Conservation (phyloP, 768 basidiomycete genomes). For the Auricularia heimuer region DNA sequence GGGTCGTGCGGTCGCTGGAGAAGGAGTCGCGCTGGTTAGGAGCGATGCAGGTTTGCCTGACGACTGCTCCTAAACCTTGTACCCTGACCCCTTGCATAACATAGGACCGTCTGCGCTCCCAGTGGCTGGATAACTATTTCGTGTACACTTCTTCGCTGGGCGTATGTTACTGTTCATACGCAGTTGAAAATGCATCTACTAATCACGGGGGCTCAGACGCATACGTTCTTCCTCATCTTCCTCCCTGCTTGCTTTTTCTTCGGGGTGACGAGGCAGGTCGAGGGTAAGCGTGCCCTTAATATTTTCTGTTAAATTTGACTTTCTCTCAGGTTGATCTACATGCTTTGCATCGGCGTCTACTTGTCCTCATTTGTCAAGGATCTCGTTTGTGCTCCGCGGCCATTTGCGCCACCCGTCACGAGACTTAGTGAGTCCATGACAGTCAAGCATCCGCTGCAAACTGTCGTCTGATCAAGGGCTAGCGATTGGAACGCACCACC, state of each 20-base stretch:
- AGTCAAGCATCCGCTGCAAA: neutral
- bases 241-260: constrained; percentile 87
- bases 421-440: constrained; percentile 55
- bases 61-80: neutral
- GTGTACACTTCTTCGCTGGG: constrained; percentile 72
- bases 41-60: constrained; percentile 47
- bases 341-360: constrained; percentile 76
- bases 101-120: constrained; percentile 44
- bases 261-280: constrained; percentile 61
- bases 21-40: constrained; percentile 55
- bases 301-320: constrained; percentile 3
- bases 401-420: constrained; percentile 84
- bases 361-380: constrained; percentile 84
- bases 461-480: constrained; percentile 1
- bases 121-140: constrained; percentile 72
- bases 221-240: constrained; percentile 89
- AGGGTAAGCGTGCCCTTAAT: constrained; percentile 40
- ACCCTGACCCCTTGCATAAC: neutral
- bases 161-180: neutral
- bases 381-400: constrained; percentile 80
- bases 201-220: constrained; percentile 31
- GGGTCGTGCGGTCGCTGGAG: constrained; percentile 42
- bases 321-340: constrained; percentile 46
- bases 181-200: neutral
- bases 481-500: constrained; percentile 73